Evolutionary conservation across 176 grass and related monocot species (phyloP).

Genomic region (Saccharum officinarum): DNA sequence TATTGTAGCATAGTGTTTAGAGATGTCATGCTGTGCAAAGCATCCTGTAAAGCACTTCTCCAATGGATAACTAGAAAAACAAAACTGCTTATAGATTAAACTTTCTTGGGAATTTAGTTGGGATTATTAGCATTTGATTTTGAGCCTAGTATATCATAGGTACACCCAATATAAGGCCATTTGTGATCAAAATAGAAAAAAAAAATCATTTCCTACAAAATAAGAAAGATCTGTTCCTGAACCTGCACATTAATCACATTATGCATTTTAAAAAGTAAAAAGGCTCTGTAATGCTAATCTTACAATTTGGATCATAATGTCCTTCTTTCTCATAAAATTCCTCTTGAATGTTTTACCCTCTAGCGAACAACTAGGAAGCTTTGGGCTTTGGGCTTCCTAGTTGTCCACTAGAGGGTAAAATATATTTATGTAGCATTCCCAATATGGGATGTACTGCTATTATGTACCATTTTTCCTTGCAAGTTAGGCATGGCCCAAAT

Average conservation of each 20-base stretch:
- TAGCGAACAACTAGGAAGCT: neutral
- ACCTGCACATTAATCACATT: neutral
- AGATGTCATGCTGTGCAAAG: constrained; percentile 20
- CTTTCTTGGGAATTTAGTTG: constrained; percentile 12
- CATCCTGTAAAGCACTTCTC: neutral
- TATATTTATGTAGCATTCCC: neutral
- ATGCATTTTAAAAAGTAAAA: neutral
- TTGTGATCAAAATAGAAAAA: constrained; percentile 19
- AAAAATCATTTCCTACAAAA: neutral
- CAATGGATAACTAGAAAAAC: neutral
- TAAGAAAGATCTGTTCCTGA: constrained; percentile 16
- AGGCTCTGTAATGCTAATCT: neutral
- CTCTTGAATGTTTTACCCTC: neutral
- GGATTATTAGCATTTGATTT: constrained; percentile 7
- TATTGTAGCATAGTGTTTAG: neutral
- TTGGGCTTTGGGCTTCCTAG: too few relatives aligned
- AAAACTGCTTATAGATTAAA: neutral
- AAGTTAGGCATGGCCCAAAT: neutral
- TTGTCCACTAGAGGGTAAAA: neutral
- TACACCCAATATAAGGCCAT: neutral
- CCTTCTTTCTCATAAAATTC: neutral
- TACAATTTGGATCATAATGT: neutral
- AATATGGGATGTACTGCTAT: neutral
- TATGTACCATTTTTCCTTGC: neutral
- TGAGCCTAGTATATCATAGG: neutral